phyloP scores from a whole-genome alignment of 192 early-diverging fungal species.

The Coemansia reversa region DNA sequence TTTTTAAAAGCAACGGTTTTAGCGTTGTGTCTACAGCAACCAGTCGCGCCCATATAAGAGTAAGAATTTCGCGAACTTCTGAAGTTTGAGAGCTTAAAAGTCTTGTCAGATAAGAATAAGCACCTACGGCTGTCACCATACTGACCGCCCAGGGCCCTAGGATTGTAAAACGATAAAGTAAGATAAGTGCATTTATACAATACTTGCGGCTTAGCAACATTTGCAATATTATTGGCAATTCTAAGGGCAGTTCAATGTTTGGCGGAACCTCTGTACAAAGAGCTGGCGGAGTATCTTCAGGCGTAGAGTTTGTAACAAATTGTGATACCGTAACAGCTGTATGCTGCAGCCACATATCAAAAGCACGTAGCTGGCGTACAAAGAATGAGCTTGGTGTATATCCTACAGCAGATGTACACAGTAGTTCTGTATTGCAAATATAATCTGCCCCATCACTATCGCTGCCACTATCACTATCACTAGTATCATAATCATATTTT shows the following conservation, averaged over 20 bases:
- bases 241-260: conserved; percentile 65
- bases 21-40: conserved; percentile 88
- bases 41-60: conserved; percentile 96
- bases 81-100: conserved; percentile 86
- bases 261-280: conserved; percentile 35
- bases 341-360: conserved; percentile 88
- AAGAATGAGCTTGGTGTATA: conserved; percentile 78
- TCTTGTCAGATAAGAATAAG: conserved; percentile 94
- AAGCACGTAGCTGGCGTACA: conserved; percentile 93
- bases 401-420: conserved; percentile 4
- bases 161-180: conserved; percentile 87
- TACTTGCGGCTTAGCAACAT: conserved; percentile 92
- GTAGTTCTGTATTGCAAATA: neutral
- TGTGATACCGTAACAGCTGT: conserved; percentile 69
- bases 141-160: conserved; percentile 92
- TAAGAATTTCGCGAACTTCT: conserved; percentile 88
- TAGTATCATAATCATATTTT: conserved; percentile 9
- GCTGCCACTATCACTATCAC: conserved; percentile 28
- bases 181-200: conserved; percentile 82
- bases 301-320: conserved; percentile 28
- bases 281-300: conserved; percentile 29
- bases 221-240: conserved; percentile 93
- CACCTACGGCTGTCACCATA: conserved; percentile 86
- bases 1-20: conserved; percentile 86
- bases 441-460: conserved; percentile 2